Evolutionary conservation across 2,329 filamentous ascomycete species (phyloP), one percentile per base, ranked within the genome.

Genomic region (Camillea tinctor): DNA sequence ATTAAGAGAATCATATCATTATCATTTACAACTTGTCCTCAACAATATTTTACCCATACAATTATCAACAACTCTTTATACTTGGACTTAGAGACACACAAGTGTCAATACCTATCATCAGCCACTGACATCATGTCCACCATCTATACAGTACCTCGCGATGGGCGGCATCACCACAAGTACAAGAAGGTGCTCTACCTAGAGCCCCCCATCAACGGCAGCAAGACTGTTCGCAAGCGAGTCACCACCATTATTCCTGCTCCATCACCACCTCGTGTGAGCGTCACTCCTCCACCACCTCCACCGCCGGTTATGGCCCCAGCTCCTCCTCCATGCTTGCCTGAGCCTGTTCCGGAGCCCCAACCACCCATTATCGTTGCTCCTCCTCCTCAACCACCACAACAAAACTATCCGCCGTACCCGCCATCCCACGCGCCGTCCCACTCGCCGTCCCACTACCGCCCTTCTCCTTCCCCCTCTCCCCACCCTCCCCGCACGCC

Each of bases 111-210:
- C 50, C 44, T 19, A 40, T 54, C 58, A n/a, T n/a, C 36, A 44
- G 36, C 60, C 52, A 58, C 68, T 72, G 63, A 72, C 68, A 67
- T 57, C 55, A 74, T 74, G 72, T 68, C 66, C 51, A 68, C 65
- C 62, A 68, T 68, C 49, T 68, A 69, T 36, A 63, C 64, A 73
- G 69, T 69, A 53, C 72, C 72, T 26, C 69, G 72, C 62, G 71
- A 72, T 24, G 70, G 72, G 66, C 69, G 68, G 26, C 71, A 73
- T 55, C 68, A 44, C 11, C 36, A 71, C 61, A 73, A 73, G 56
- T 70, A 73, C 68, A 79, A 79, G 64, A 79, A 77, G 58, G 70
- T 73, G 20, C 67, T 78, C 60, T 79, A 79, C 67, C 69, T 79
- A 48, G 74, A 78, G 63, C 76, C 75, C 7, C 76, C 75, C 13